phyloP scores from a whole-genome alignment of 345 rosid species.

The Citrus australasica region DNA sequence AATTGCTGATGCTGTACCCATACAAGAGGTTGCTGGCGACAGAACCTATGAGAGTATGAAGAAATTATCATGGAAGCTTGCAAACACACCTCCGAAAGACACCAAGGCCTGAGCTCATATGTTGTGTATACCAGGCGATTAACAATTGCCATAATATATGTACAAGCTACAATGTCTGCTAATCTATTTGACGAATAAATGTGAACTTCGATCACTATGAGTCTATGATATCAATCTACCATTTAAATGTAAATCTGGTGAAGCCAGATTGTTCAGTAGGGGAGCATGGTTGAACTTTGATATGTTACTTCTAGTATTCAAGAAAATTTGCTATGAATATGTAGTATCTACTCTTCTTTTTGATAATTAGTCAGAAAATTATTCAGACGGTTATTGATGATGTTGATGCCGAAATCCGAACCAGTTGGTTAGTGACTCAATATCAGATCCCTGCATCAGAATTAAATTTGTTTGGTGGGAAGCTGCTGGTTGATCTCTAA shows the following conservation, averaged over 20 bases:
- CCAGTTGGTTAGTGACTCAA: no score
- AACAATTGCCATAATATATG: neutral
- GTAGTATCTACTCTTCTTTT: neutral
- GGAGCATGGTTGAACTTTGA: neutral
- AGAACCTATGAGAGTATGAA: slow-evolving; percentile 19
- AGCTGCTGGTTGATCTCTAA: no score
- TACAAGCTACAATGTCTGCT: neutral
- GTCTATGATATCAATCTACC: neutral
- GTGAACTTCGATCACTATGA: neutral
- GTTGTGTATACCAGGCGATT: neutral
- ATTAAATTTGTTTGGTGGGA: no score
- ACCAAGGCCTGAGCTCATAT: neutral
- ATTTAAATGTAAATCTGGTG: neutral
- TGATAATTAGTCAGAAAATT: no score
- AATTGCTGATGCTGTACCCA: slow-evolving; percentile 38
- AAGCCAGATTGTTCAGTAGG: neutral
- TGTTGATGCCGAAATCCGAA: no score
- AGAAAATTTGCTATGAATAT: neutral
- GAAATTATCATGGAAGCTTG: slow-evolving; percentile 29
- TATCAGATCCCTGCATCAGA: no score
- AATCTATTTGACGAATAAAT: neutral
- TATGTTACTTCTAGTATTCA: neutral
- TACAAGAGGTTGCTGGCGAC: slow-evolving; percentile 41
- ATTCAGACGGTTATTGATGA: no score
- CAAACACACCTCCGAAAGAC: slow-evolving; percentile 34